Percentiles rank a stretch among this genome's conserved stretches.
phyloP scores from a whole-genome alignment of 2,329 filamentous ascomycete species.

The Rhynchosporium secalis region DNA sequence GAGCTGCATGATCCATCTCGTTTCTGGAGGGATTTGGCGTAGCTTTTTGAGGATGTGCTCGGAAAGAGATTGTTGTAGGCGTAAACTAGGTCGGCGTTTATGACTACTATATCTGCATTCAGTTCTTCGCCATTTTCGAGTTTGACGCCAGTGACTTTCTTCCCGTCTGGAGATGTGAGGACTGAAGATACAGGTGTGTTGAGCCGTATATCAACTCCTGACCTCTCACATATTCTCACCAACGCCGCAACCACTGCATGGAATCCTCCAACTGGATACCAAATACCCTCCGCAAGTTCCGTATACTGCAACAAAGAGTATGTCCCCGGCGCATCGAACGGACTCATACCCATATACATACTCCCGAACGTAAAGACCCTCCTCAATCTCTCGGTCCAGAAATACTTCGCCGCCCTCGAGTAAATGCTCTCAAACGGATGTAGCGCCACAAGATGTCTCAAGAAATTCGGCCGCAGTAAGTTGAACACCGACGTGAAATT shows the following conservation, averaged over 20 bases:
- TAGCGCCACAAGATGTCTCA: conserved; percentile 57
- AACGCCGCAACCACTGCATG: conserved; percentile 64
- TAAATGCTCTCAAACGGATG: conserved; percentile 75
- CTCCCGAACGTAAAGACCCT: conserved; percentile 75
- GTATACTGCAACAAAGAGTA: conserved; percentile 75
- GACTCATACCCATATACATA: conserved; percentile 83
- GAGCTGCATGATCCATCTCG: conserved; percentile 66
- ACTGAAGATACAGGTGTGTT: conserved; percentile 58
- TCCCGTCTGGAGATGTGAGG: conserved; percentile 52
- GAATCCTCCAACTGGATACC: conserved; percentile 73
- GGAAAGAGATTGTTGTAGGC: conserved; percentile 68
- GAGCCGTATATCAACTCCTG: conserved; percentile 64
- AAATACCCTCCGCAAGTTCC: conserved; percentile 73
- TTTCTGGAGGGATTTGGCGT: conserved; percentile 46
- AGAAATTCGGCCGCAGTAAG: conserved; percentile 58
- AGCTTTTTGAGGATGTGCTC: conserved; percentile 28
- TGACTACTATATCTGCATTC: conserved; percentile 64
- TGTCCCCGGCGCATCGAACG: conserved; percentile 73
- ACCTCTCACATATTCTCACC: conserved; percentile 59
- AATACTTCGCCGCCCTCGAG: conserved; percentile 64
- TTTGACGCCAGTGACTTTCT: conserved; percentile 57
- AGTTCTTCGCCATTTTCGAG: conserved; percentile 59
- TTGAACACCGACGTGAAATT: conserved; percentile 64
- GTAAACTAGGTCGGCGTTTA: conserved; percentile 75
- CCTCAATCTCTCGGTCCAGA: conserved; percentile 66